These are phyloP conservation scores for Cystobasidium onofrii DNA, from an alignment of 768 basidiomycete species.

Conservation along the genomic window DNA sequence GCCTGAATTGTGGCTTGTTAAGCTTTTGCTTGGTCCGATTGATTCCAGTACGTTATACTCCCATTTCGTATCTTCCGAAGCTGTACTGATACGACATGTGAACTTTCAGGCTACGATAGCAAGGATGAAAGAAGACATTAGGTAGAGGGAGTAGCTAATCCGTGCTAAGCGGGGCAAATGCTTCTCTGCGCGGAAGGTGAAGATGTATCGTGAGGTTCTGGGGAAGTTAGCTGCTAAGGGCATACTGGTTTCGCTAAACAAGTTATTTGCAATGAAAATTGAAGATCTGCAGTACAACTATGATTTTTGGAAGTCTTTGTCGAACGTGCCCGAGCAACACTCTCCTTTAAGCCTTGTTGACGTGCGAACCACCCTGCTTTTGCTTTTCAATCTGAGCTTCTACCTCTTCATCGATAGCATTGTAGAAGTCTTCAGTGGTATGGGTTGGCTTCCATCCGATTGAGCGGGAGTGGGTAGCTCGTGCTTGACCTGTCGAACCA, in stretches of 20 bases:
- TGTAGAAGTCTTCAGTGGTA: constrained; percentile 9
- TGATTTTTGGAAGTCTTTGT: no score
- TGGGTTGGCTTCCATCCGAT: constrained; percentile 10
- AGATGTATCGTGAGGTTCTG: no score
- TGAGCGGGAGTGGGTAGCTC: background rate
- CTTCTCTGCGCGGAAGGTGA: no score
- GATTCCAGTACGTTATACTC: background rate
- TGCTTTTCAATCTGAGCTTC: constrained; percentile 9
- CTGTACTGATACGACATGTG: no score
- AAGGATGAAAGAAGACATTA: constrained; percentile 4
- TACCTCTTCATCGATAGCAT: constrained; percentile 1
- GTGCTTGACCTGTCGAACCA: background rate
- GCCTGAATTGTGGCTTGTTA: constrained; percentile 26
- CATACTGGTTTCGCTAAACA: background rate
- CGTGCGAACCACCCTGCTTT: background rate
- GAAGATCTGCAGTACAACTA: no score
- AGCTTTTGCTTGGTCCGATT: constrained; percentile 2
- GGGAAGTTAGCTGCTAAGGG: background rate
- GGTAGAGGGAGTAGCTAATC: background rate
- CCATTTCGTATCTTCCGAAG: no score
- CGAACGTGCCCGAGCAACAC: no score
- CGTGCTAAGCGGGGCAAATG: no score
- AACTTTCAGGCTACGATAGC: constrained; percentile 4
- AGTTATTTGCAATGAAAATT: background rate
- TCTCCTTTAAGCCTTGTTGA: background rate